phyloP scores from a whole-genome alignment of 1,284 basidiomycete species.

The Austroboletus novae-zelandiae region DNA sequence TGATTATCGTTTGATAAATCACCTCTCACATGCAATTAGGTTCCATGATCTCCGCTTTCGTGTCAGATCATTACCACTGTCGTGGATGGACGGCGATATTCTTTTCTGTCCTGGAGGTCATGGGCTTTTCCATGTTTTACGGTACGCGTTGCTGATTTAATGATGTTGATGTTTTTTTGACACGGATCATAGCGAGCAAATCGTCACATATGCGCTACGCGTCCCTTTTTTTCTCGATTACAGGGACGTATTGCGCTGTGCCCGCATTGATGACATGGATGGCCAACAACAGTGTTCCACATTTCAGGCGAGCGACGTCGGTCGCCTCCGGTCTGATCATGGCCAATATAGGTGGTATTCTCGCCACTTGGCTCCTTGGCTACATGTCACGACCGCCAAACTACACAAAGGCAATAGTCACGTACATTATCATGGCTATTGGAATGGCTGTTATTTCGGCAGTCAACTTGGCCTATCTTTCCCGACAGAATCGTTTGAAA shows the following conservation, averaged over 20 bases:
- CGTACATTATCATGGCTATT: conserved; percentile 37
- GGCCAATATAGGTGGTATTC: conserved; percentile 57
- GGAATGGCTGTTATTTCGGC: conserved; percentile 33
- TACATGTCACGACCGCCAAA: conserved; percentile 41
- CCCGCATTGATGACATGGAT: conserved; percentile 50
- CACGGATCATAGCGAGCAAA: conserved; percentile 11
- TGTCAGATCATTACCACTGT: conserved; percentile 44
- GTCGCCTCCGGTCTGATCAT: conserved; percentile 53
- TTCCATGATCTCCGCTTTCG: conserved; percentile 39
- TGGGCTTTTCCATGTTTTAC: conserved; percentile 51
- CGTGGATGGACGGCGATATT: conserved; percentile 41
- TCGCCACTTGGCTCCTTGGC: conserved; percentile 53
- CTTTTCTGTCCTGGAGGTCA: conserved; percentile 35
- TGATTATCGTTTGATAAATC: neutral
- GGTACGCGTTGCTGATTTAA: conserved; percentile 27
- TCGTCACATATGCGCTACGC: conserved; percentile 44
- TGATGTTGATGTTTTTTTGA: neutral
- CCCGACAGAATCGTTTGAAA: conserved; percentile 23
- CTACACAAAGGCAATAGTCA: conserved; percentile 41
- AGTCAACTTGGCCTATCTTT: conserved; percentile 31
- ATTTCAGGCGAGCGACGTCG: conserved; percentile 52
- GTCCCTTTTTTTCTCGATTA: conserved; percentile 49
- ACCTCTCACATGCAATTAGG: conserved; percentile 22
- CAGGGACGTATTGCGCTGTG: conserved; percentile 43
- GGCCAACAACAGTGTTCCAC: conserved; percentile 58